phyloP scores from a whole-genome alignment of 345 rosid genomes.

The Pugionium dolabratum region DNA sequence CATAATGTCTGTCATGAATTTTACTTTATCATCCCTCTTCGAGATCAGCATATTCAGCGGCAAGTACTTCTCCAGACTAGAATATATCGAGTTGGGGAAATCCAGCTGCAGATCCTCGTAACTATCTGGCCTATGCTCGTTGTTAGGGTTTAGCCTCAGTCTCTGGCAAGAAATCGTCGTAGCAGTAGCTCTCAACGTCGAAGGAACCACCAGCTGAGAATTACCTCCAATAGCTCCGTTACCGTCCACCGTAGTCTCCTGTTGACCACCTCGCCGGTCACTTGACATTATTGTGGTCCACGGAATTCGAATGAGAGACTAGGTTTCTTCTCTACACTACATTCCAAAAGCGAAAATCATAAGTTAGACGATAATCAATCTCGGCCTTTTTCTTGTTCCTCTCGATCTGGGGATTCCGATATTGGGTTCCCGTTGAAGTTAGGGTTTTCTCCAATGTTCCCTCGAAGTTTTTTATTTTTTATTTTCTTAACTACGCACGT shows the following conservation, averaged over 20 bases:
- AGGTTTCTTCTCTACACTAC: conserved; percentile 16
- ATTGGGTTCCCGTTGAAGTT: conserved; percentile 44
- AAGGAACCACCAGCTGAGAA: conserved; percentile 11
- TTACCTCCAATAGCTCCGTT: conserved; percentile 42
- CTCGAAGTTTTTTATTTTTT: conserved; percentile 10
- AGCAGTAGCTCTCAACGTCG: conserved; percentile 2
- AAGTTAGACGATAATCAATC: conserved; percentile 4
- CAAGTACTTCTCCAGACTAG: conserved; percentile 75
- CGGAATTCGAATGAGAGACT: conserved; percentile 3
- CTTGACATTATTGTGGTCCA: conserved; percentile 30
- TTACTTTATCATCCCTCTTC: conserved; percentile 61
- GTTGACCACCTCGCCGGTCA: conserved; percentile 28
- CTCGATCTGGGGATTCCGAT: conserved; percentile 35
- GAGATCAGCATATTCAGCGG: conserved; percentile 57
- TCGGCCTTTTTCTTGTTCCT: background rate
- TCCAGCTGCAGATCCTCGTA: conserved; percentile 75
- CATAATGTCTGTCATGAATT: conserved; percentile 76
- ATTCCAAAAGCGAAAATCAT: conserved; percentile 19
- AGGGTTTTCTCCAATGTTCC: conserved; percentile 38
- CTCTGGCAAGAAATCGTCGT: conserved; percentile 43
- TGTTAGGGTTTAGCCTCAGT: conserved; percentile 62
- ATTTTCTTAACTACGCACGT: conserved; percentile 4
- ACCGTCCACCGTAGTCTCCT: conserved; percentile 38
- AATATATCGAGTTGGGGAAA: conserved; percentile 67
- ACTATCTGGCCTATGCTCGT: conserved; percentile 71